Base-by-base conservation (phyloP, 2,329 filamentous ascomycete species). In the Aspergillus brunneoviolaceus region DNA sequence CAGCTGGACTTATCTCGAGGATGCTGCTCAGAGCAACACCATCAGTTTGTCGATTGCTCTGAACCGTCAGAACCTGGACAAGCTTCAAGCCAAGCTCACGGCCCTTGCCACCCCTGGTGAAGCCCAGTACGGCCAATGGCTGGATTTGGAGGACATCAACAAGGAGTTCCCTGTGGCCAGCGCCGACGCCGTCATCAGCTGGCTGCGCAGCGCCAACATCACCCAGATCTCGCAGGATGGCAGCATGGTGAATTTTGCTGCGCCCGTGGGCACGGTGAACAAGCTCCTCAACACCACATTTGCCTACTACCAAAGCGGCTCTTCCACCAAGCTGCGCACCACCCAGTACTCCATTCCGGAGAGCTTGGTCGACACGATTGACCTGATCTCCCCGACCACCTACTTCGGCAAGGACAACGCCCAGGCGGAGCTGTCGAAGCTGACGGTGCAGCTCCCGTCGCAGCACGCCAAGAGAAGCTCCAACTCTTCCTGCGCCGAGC, bases 361-460 rank as follows among this genome's bases (percentile, higher is more conserved):
- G n/a, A 66, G 75, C 14, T 63, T 82, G 55, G 64, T 68, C 23
- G 55, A 65, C 3, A 66, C 78, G 62, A 76, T 82, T 65, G 77
- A 82, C 57, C 70, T 82, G 16, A 78, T 85, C 49, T 80, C 82
- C 25, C 82, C 82, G 0, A 84, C 82, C 0, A 82, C 78, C 39
- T 80, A 78, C 57, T 84, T 84, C 63, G 81, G 80, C 59, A 76
- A 74, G 55, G 76, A 64, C 31, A 63, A 53, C 42, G 58, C 52
- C 2, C 49, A 23, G 45, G 57, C 48, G 23, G 45, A 47, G 1
- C 39, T 35, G 58, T 51, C 14, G 45, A 12, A 39, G 25, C 52
- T 12, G 42, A 7, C 58, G 7, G 33, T 48, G 3, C 53, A 56
- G 47, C 7, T 60, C 4, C 25, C 54, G 31, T 23, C 12, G 5